Conservation (phyloP, 2,329 filamentous ascomycete genomes). For the Berkeleyomyces rouxiae region DNA sequence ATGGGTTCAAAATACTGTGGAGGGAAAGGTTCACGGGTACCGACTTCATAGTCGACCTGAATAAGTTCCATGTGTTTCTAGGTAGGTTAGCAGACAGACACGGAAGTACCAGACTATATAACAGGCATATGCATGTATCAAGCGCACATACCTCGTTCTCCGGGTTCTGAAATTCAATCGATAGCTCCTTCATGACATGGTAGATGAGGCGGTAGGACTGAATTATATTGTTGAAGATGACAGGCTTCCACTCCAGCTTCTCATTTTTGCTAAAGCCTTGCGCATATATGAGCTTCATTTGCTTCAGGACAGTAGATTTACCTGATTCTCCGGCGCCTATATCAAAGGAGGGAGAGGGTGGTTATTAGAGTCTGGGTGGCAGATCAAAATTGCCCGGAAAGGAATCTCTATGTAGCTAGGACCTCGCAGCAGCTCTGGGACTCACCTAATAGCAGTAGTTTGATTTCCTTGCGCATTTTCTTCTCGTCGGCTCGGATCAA, state of each 20-base stretch:
- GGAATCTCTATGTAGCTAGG: background rate
- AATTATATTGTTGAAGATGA: constrained; percentile 89
- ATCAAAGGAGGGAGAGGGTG: constrained; percentile 6
- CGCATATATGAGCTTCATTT: constrained; percentile 96
- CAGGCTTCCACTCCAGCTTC: constrained; percentile 82
- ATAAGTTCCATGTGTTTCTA: constrained; percentile 67
- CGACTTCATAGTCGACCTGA: constrained; percentile 65
- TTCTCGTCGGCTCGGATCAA: constrained; percentile 77
- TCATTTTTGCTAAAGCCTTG: constrained; percentile 81
- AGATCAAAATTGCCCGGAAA: constrained; percentile 17
- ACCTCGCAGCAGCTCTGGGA: background rate
- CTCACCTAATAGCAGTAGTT: constrained; percentile 77
- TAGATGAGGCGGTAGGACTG: constrained; percentile 82
- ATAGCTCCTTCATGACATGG: constrained; percentile 77
- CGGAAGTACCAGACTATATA: background rate
- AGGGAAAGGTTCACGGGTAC: constrained; percentile 65
- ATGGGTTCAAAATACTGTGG: constrained; percentile 64
- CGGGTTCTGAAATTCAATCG: constrained; percentile 60
- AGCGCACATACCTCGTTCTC: constrained; percentile 50
- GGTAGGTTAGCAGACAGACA: constrained; percentile 19
- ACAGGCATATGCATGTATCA: background rate
- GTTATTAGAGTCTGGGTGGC: constrained; percentile 12
- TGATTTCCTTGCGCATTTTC: constrained; percentile 71
- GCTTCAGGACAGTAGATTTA: constrained; percentile 93
- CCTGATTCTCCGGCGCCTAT: constrained; percentile 76